These are phyloP conservation scores for Seiridium unicorne DNA, from an alignment of 2,329 filamentous ascomycete species.

Conservation along the genomic window DNA sequence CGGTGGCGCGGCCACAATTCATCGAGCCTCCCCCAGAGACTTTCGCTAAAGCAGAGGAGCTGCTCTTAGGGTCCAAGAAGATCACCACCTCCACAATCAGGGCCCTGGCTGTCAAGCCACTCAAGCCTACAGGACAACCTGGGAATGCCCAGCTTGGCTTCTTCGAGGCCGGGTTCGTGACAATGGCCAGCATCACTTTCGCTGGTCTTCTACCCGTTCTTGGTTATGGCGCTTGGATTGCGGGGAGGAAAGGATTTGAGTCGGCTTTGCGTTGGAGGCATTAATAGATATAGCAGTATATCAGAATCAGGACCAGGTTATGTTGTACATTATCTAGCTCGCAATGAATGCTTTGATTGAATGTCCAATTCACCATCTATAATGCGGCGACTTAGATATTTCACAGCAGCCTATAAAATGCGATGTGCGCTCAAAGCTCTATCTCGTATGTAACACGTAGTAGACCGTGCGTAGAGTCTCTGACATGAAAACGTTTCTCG, in stretches of 20 bases:
- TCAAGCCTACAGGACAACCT: conserved; percentile 32
- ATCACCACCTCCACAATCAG: conserved; percentile 16
- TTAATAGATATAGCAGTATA: background rate
- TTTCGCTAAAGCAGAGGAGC: conserved; percentile 14
- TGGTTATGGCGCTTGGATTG: conserved; percentile 13
- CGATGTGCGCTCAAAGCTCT: too few relatives aligned
- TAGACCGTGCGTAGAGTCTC: too few relatives aligned
- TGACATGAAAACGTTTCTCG: too few relatives aligned
- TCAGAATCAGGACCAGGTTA: background rate
- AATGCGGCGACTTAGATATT: too few relatives aligned
- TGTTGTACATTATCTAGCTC: background rate
- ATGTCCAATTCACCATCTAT: background rate
- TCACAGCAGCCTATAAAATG: too few relatives aligned
- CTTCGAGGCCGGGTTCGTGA: conserved; percentile 46
- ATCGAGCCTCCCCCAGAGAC: conserved; percentile 20
- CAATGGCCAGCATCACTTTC: conserved; percentile 27
- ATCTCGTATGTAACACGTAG: too few relatives aligned
- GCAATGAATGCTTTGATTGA: background rate
- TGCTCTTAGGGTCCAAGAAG: conserved; percentile 17
- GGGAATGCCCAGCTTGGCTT: conserved; percentile 37
- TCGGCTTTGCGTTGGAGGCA: conserved; percentile 10
- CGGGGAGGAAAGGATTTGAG: conserved; percentile 9
- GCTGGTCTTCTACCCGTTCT: conserved; percentile 9
- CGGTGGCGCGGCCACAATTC: conserved; percentile 40
- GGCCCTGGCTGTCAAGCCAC: conserved; percentile 17